Evolutionary conservation across 2,329 filamentous ascomycete species (phyloP).

Genomic region (Furcasterigmium sp.): DNA sequence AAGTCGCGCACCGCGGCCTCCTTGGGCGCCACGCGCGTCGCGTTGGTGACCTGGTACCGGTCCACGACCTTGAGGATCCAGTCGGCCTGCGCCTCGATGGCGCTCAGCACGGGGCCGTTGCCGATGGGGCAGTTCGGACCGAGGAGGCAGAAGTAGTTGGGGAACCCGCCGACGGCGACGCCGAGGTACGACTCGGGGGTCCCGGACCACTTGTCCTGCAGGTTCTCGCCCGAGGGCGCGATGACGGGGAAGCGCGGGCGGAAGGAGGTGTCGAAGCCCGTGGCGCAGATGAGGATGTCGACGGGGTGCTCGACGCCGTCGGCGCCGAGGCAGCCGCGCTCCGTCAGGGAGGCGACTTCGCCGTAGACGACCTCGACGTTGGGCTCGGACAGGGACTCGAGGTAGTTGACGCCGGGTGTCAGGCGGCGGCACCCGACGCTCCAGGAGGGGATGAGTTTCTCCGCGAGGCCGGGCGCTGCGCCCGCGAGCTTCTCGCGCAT

Average conservation of each 20-base stretch:
- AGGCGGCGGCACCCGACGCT: conserved; percentile 17
- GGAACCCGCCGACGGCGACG: conserved; percentile 18
- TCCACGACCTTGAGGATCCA: conserved; percentile 45
- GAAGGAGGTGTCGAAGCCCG: conserved; percentile 20
- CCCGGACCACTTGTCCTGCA: conserved; percentile 21
- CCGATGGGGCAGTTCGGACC: conserved; percentile 34
- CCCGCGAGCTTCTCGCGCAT: conserved; percentile 30
- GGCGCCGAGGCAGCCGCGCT: conserved; percentile 18
- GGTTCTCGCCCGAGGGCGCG: conserved; percentile 28
- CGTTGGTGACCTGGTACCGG: conserved; percentile 41
- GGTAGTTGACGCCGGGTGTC: conserved; percentile 16
- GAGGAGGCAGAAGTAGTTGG: conserved; percentile 26
- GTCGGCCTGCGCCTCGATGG: conserved; percentile 41
- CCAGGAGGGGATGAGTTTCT: conserved; percentile 14
- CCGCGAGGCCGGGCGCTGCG: conserved; percentile 16
- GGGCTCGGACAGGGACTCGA: conserved; percentile 16
- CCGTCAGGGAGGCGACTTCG: conserved; percentile 21
- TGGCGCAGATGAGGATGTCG: conserved; percentile 18
- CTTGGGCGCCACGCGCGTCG: conserved; percentile 38
- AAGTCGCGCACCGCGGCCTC: conserved; percentile 43
- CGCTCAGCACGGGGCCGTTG: conserved; percentile 32
- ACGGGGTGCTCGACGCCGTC: conserved; percentile 19
- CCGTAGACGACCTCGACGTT: conserved; percentile 28
- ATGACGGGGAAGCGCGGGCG: conserved; percentile 35
- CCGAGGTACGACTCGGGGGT: conserved; percentile 24